phyloP scores from a whole-genome alignment of 2,329 filamentous ascomycete species.

The Neocatenulostroma microsporum region DNA sequence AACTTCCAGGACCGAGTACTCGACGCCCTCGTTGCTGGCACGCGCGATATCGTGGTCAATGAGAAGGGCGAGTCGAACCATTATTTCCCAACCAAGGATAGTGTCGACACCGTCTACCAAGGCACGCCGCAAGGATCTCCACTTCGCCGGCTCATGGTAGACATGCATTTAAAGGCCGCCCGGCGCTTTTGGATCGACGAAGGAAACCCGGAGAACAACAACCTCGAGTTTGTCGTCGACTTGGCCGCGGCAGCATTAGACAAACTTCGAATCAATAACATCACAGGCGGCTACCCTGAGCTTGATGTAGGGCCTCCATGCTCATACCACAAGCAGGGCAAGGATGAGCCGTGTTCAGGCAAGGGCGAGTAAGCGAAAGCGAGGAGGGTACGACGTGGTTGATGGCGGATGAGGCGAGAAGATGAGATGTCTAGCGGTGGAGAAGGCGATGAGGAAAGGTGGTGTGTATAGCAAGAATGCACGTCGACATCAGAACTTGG shows the following conservation, averaged over 20 bases:
- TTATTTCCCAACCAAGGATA: not conserved
- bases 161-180: not conserved
- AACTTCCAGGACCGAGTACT: slow-evolving; percentile 17
- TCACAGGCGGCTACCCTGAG: too few species aligned
- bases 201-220: not conserved
- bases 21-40: slow-evolving; percentile 2
- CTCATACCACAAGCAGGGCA: slow-evolving; percentile 2
- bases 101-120: not conserved
- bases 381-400: too few species aligned
- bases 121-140: not conserved
- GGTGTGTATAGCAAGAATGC: too few species aligned
- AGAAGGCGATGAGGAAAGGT: too few species aligned
- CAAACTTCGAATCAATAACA: too few species aligned
- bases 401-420: too few species aligned
- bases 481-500: too few species aligned
- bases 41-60: too few species aligned
- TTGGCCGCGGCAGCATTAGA: too few species aligned
- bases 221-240: slow-evolving; percentile 1
- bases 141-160: slow-evolving; percentile 1
- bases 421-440: too few species aligned
- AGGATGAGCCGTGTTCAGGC: not conserved
- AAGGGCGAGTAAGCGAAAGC: too few species aligned
- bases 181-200: not conserved
- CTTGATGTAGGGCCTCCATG: not conserved
- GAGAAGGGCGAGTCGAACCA: not conserved